Evolutionary conservation across 139 green algal genomes (phyloP).

Genomic region (Chlorella sorokiniana): DNA sequence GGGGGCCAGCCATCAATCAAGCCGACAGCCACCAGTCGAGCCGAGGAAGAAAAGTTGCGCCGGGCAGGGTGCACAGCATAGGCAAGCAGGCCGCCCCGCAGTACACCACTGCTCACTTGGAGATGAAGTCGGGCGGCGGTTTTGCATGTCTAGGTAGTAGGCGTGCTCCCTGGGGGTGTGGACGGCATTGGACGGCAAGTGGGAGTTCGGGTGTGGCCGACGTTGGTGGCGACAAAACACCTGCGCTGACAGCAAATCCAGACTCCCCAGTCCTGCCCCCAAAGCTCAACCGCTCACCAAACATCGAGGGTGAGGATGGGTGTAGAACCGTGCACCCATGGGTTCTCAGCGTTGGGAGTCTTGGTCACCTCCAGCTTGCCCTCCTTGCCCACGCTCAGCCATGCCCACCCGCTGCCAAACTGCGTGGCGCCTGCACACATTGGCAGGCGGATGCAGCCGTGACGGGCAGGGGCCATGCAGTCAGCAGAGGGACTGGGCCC

Average conservation of each 20-base stretch:
- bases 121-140: conserved; percentile 76
- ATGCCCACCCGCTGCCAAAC: conserved; percentile 96
- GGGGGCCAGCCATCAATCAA: too few species aligned
- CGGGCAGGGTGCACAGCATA: not conserved
- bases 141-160: conserved; percentile 40
- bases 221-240: not conserved
- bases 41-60: not conserved
- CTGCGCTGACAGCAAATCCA: not conserved
- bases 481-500: not conserved
- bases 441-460: not conserved
- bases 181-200: too few species aligned
- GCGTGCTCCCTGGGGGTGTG: not conserved
- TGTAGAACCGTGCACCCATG: conserved; percentile 73
- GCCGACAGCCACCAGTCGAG: too few species aligned
- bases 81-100: not conserved
- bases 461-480: not conserved
- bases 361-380: conserved; percentile 89
- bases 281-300: conserved; percentile 56
- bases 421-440: conserved; percentile 63
- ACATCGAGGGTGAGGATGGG: conserved; percentile 92
- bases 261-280: too few species aligned
- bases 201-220: too few species aligned
- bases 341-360: conserved; percentile 91
- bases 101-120: conserved; percentile 60
- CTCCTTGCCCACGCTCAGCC: conserved; percentile 73